These are phyloP conservation scores for Hawksworthiomyces lignivorus DNA, from an alignment of 2,329 filamentous ascomycete species.

Conservation along the genomic window DNA sequence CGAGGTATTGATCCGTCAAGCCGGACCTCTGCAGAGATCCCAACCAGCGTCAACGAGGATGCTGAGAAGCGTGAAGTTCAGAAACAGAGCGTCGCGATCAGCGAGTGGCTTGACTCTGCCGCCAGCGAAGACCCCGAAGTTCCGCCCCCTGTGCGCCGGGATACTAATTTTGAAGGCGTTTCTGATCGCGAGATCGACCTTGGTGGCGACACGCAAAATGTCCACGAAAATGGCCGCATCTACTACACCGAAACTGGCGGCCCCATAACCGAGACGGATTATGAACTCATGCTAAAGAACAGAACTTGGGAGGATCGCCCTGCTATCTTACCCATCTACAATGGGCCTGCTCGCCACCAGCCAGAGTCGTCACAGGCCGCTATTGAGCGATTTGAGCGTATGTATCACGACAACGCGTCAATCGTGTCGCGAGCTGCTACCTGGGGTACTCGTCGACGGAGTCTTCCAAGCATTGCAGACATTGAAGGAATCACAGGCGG, in stretches of 20 bases:
- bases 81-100: conserved; percentile 43
- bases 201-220: conserved; percentile 43
- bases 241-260: conserved; percentile 38
- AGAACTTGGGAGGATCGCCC: conserved; percentile 45
- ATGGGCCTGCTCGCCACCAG: conserved; percentile 29
- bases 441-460: conserved; percentile 60
- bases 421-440: conserved; percentile 58
- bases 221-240: conserved; percentile 37
- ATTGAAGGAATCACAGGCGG: conserved; percentile 53
- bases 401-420: conserved; percentile 49
- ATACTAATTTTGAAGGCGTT: conserved; percentile 26
- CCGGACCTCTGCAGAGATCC: conserved; percentile 35
- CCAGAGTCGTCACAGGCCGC: conserved; percentile 45
- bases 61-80: conserved; percentile 31
- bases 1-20: conserved; percentile 39
- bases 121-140: conserved; percentile 1
- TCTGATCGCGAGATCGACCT: conserved; percentile 35
- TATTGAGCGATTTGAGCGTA: conserved; percentile 43
- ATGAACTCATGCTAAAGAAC: conserved; percentile 40
- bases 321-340: conserved; percentile 35
- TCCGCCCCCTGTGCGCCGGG: background rate
- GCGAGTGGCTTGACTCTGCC: conserved; percentile 38
- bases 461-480: conserved; percentile 52
- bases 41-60: conserved; percentile 41
- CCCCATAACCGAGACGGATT: conserved; percentile 37